Evolutionary conservation across 495 filamentous ascomycete genomes (phyloP).

Genomic region (Xylaria telfairii): DNA sequence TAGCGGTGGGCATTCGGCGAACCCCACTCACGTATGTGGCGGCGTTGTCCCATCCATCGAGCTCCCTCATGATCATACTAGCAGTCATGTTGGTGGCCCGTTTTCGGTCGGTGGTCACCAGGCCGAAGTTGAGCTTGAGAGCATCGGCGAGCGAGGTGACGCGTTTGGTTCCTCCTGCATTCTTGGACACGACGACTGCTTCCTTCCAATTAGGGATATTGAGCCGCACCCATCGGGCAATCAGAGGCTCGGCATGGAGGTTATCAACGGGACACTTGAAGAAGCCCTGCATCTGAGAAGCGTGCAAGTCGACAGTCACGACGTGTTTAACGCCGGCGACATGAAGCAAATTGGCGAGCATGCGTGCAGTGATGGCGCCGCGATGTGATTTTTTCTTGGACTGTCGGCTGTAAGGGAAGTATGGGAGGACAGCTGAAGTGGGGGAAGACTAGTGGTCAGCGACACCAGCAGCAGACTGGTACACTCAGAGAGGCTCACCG

Average conservation of each 20-base stretch:
- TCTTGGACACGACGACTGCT: constrained; percentile 97
- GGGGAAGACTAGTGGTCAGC: constrained; percentile 30
- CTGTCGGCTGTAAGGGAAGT: constrained; percentile 98
- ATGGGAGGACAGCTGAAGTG: constrained; percentile 88
- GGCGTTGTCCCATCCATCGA: constrained; percentile 48
- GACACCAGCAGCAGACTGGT: constrained; percentile 24
- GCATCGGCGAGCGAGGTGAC: constrained; percentile 97
- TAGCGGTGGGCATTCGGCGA: constrained; percentile 25
- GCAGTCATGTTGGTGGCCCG: constrained; percentile 67
- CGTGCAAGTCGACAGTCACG: constrained; percentile 95
- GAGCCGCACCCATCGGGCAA: constrained; percentile 92
- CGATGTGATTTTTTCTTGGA: constrained; percentile 99
- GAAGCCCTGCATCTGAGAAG: constrained; percentile 98
- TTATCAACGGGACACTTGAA: constrained; percentile 98
- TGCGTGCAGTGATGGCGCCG: constrained; percentile 93
- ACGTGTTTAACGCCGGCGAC: constrained; percentile 97
- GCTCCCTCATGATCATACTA: constrained; percentile 66
- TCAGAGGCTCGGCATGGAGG: constrained; percentile 92
- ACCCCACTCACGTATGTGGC: constrained; percentile 36
- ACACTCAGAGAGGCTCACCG: constrained; percentile 60
- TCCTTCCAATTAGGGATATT: constrained; percentile 88
- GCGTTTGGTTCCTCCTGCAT: constrained; percentile 93
- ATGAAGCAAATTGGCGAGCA: constrained; percentile 92
- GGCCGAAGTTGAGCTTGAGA: constrained; percentile 94
- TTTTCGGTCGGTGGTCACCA: constrained; percentile 92